Evolutionary conservation across 2,329 filamentous ascomycete species (phyloP), one percentile per base, ranked within the genome.

Genomic region (Cercospora sp.): DNA sequence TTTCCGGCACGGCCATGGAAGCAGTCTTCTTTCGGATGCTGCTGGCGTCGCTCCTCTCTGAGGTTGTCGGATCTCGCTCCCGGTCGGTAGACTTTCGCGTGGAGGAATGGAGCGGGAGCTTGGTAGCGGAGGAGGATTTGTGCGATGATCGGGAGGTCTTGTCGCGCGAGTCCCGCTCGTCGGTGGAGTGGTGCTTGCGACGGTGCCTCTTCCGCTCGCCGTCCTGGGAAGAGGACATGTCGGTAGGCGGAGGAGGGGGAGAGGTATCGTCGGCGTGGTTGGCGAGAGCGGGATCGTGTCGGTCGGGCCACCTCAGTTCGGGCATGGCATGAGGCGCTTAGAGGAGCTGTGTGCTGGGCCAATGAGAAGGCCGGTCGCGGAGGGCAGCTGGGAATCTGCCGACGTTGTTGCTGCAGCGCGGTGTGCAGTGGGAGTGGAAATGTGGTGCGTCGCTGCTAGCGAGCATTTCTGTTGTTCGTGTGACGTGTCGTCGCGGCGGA

Each of bases 1-100:
- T 82, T 72, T 85, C 83, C 43, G 83, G 82, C 61, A 82, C 74
- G 18, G 80, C 79, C 70, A 73, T 67, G 32, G 71, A 71, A 68
- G 71, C 58, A 60, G 71, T 69, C 45, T 37, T 60, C 24, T 59
- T 58, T 16, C 28, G 60, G 26, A 40, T 58, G 37, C 12, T 37
- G 66, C 24, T 37, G 53, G 32, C 28, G 37, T 70, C 61, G 21
- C 67, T 60, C 49, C 58, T 60, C 21, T 60, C 51, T 28, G 63
- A 37, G 8, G 53, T 65, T 26, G 43, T 66, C 66, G 32, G 69
- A 45, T 77, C 77, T 59, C 72, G 73, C 59, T 76, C 75, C 40
- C 70, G 72, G 65, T 71, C 71, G 61, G 63, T 71, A 59, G 72
- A 72, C 69, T 70, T 73, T 69, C 70, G 71, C 67, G 68, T 70